These are phyloP conservation scores for Ostreobium quekettii DNA, from an alignment of 139 green algal species.

Conservation along the genomic window DNA sequence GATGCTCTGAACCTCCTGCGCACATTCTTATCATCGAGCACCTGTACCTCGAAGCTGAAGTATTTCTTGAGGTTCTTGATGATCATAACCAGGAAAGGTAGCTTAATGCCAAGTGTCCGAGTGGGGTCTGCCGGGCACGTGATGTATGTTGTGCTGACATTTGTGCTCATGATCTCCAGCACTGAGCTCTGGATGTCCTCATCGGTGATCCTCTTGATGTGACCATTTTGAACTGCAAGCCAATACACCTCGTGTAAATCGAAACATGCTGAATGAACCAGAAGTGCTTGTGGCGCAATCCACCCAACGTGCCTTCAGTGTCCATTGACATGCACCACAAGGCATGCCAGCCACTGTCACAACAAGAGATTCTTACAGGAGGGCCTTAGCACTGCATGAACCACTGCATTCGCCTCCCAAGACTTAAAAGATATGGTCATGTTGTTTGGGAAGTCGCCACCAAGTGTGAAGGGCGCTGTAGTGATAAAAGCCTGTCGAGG, in stretches of 20 bases:
- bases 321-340: background rate
- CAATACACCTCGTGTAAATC: no score
- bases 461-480: no score
- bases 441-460: no score
- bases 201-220: slow-evolving; percentile 94
- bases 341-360: no score
- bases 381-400: no score
- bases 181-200: slow-evolving; percentile 91
- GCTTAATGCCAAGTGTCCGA: slow-evolving; percentile 92
- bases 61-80: slow-evolving; percentile 98
- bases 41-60: slow-evolving; percentile 93
- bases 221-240: slow-evolving; percentile 78
- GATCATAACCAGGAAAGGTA: slow-evolving; percentile 96
- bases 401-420: no score
- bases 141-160: slow-evolving; percentile 86
- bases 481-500: no score
- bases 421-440: no score
- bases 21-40: slow-evolving; percentile 98
- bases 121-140: slow-evolving; percentile 80
- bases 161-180: slow-evolving; percentile 84
- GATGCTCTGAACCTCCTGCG: slow-evolving; percentile 88
- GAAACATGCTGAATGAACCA: no score
- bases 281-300: no score
- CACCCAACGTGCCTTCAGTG: no score
- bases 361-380: no score